A percentile compares a stretch with the other conserved stretches of the same genome.
phyloP scores from a whole-genome alignment of 2,329 filamentous ascomycete genomes.

The Sarocladium oryzae region DNA sequence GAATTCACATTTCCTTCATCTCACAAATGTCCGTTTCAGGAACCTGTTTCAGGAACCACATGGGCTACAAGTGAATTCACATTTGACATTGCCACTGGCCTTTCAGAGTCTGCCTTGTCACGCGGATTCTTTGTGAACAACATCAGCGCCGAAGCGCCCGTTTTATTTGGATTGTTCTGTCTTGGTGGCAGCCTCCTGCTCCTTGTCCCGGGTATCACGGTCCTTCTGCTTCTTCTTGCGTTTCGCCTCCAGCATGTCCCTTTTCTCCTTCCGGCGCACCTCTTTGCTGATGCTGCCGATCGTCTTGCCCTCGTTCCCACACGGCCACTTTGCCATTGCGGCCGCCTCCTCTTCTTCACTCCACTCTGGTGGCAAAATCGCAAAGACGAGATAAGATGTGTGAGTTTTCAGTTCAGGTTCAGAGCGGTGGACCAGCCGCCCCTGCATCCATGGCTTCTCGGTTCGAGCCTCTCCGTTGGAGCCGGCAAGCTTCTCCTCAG shows the following conservation, averaged over 20 bases:
- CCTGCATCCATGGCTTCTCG: conserved; percentile 63
- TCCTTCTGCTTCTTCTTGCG: conserved; percentile 31
- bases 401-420: conserved; percentile 92
- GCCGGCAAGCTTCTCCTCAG: conserved; percentile 19
- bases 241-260: conserved; percentile 42
- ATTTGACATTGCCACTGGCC: too few relatives aligned
- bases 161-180: too few relatives aligned
- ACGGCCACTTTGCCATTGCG: conserved; percentile 58
- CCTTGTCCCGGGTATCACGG: neutral
- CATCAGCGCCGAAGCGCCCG: too few relatives aligned
- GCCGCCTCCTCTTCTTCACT: conserved; percentile 70
- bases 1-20: too few relatives aligned
- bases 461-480: conserved; percentile 14
- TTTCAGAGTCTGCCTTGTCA: too few relatives aligned
- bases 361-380: conserved; percentile 82
- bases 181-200: neutral
- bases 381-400: conserved; percentile 95
- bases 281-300: conserved; percentile 49
- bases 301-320: conserved; percentile 44
- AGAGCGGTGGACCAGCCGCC: conserved; percentile 69
- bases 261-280: conserved; percentile 49
- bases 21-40: too few relatives aligned
- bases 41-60: too few relatives aligned
- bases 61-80: too few relatives aligned
- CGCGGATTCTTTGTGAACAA: too few relatives aligned